A percentile compares a stretch with the other conserved stretches of the same genome.
phyloP scores from a whole-genome alignment of 2,329 filamentous ascomycete species.

The Sodiomyces alkalinus region DNA sequence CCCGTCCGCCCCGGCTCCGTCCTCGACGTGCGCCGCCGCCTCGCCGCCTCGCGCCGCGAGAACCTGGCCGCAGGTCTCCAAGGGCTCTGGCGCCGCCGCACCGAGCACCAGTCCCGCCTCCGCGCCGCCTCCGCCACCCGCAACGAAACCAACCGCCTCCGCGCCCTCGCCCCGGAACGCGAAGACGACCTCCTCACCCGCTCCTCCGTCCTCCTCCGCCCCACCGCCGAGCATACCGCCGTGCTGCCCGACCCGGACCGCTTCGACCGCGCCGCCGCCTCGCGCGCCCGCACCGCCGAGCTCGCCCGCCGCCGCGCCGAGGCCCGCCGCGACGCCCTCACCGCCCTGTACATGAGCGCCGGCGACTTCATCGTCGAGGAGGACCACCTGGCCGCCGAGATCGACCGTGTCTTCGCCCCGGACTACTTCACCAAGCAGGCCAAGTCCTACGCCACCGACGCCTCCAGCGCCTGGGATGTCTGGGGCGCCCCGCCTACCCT shows the following conservation, averaged over 20 bases:
- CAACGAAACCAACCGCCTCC: conserved; percentile 25
- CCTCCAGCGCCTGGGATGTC: conserved; percentile 36
- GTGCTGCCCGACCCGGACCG: conserved; percentile 48
- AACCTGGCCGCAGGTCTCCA: conserved; percentile 59
- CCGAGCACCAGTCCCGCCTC: conserved; percentile 20
- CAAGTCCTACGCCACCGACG: conserved; percentile 13
- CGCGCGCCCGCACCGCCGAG: conserved; percentile 23
- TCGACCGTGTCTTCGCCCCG: conserved; percentile 63
- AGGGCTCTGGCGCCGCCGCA: conserved; percentile 54
- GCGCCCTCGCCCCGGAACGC: conserved; percentile 51
- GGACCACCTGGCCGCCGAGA: conserved; percentile 54
- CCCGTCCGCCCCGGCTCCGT: conserved; percentile 18
- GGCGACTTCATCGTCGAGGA: conserved; percentile 76
- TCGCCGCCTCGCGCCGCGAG: conserved; percentile 56
- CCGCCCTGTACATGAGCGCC: conserved; percentile 82
- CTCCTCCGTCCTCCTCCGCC: conserved; percentile 43
- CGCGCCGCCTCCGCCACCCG: conserved; percentile 25
- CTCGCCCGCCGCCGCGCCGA: conserved; percentile 36
- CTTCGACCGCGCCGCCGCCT: conserved; percentile 32
- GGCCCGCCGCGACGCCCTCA: conserved; percentile 53
- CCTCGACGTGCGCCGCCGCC: conserved; percentile 51
- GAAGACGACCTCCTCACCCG: conserved; percentile 66
- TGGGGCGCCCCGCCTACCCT: conserved; percentile 30
- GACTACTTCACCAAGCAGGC: conserved; percentile 33
- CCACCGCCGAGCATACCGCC: conserved; percentile 30